These are phyloP conservation scores for Psilocybe cubensis DNA, from an alignment of 768 basidiomycete species.

Conservation along the genomic window DNA sequence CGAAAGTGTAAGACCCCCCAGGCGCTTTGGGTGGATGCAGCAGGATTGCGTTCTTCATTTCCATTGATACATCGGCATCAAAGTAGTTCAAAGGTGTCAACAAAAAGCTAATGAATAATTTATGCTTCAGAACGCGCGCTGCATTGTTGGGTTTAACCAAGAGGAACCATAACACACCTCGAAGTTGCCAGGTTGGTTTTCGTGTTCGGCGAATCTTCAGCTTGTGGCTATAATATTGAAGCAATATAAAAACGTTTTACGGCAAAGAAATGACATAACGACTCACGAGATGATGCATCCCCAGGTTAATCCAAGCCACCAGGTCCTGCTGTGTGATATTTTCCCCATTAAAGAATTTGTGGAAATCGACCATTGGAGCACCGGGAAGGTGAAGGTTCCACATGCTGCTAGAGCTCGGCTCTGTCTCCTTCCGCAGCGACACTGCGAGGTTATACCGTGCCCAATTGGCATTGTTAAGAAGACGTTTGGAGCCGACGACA, in stretches of 20 bases:
- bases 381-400: conserved; percentile 72
- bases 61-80: conserved; percentile 64
- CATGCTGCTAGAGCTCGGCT: conserved; percentile 57
- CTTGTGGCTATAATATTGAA: conserved; percentile 46
- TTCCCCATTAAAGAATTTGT: conserved; percentile 67
- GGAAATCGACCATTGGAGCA: conserved; percentile 56
- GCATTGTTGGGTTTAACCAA: neutral
- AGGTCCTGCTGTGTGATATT: conserved; percentile 66
- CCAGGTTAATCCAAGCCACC: conserved; percentile 69
- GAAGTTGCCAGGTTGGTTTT: conserved; percentile 59
- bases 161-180: conserved; percentile 38
- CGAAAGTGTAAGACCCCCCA: conserved; percentile 42
- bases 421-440: conserved; percentile 60
- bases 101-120: conserved; percentile 45
- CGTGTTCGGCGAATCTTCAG: conserved; percentile 68
- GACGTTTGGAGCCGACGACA: conserved; percentile 60
- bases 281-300: conserved; percentile 64
- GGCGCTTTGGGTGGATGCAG: conserved; percentile 40
- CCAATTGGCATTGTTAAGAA: conserved; percentile 67
- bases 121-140: too few relatives aligned
- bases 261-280: conserved; percentile 8
- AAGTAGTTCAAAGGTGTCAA: conserved; percentile 69
- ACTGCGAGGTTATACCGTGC: conserved; percentile 66
- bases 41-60: conserved; percentile 55
- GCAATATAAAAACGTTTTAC: neutral